phyloP scores from a whole-genome alignment of 2,329 filamentous ascomycete genomes.

The Sarocladium brachiariae region DNA sequence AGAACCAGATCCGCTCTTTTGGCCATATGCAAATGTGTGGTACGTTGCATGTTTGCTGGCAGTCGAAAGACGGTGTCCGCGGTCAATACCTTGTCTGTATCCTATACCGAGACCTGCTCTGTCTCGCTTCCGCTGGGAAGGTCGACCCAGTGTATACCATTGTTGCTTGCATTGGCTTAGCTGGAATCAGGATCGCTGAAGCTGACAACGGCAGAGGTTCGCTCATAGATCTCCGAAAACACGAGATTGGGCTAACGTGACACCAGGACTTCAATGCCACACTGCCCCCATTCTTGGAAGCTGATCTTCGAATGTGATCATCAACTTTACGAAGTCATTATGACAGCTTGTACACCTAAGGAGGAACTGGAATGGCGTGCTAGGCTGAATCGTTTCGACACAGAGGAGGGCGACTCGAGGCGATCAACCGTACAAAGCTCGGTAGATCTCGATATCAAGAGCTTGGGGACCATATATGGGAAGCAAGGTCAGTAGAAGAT shows the following conservation, averaged over 20 bases:
- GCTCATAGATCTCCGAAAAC: neutral
- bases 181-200: constrained; percentile 60
- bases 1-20: constrained; percentile 66
- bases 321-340: constrained; percentile 74
- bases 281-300: constrained; percentile 90
- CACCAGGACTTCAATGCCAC: constrained; percentile 74
- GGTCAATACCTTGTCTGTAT: constrained; percentile 81
- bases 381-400: constrained; percentile 49
- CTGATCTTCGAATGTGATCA: constrained; percentile 72
- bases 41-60: constrained; percentile 76
- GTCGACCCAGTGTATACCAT: constrained; percentile 64
- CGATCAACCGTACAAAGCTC: constrained; percentile 50
- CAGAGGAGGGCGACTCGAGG: constrained; percentile 39
- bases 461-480: constrained; percentile 68
- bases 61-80: constrained; percentile 57
- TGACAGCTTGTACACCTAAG: constrained; percentile 75
- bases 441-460: constrained; percentile 64
- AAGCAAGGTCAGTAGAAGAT: constrained; percentile 48
- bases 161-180: constrained; percentile 65
- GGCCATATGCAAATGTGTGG: constrained; percentile 79
- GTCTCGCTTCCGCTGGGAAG: constrained; percentile 63
- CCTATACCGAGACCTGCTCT: constrained; percentile 73
- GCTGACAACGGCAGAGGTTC: constrained; percentile 56
- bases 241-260: constrained; percentile 15
- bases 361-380: constrained; percentile 78